These are phyloP conservation scores for Handroanthus guayacan DNA, from an alignment of 257 asterid species.

Conservation along the genomic window DNA sequence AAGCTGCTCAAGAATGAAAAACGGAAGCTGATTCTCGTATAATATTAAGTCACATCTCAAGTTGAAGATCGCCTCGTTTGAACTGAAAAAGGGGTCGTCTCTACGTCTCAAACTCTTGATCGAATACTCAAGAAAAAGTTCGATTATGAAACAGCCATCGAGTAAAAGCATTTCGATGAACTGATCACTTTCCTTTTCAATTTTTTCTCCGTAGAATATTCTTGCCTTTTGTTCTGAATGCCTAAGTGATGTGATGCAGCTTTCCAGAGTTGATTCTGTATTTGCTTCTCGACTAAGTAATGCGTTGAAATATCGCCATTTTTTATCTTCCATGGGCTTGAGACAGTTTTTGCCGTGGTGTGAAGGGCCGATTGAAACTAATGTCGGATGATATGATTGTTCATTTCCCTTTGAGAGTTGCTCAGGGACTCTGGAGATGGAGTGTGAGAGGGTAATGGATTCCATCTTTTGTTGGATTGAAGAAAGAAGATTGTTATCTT, in stretches of 20 bases:
- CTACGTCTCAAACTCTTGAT: slow-evolving; percentile 52
- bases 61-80: slow-evolving; percentile 18
- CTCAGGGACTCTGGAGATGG: slow-evolving; percentile 44
- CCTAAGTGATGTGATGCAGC: slow-evolving; percentile 48
- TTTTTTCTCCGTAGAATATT: slow-evolving; percentile 48
- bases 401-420: slow-evolving; percentile 32
- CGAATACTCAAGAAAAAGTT: slow-evolving; percentile 49
- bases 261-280: slow-evolving; percentile 42
- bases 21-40: slow-evolving; percentile 63
- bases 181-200: slow-evolving; percentile 43
- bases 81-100: slow-evolving; percentile 52
- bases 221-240: slow-evolving; percentile 47
- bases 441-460: slow-evolving; percentile 31
- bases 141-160: slow-evolving; percentile 64
- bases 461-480: slow-evolving; percentile 59
- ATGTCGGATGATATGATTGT: slow-evolving; percentile 45
- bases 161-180: slow-evolving; percentile 54
- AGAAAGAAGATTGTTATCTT: slow-evolving; percentile 45
- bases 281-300: slow-evolving; percentile 46
- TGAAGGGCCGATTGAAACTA: slow-evolving; percentile 63
- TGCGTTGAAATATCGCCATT: slow-evolving; percentile 58
- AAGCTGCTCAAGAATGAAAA: slow-evolving; percentile 53
- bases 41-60: slow-evolving; percentile 55
- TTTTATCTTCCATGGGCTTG: slow-evolving; percentile 42
- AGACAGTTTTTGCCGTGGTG: slow-evolving; percentile 43